Conservation (phyloP, 371 early-diverging fungal species). For the Encephalitozoon intestinalis region DNA sequence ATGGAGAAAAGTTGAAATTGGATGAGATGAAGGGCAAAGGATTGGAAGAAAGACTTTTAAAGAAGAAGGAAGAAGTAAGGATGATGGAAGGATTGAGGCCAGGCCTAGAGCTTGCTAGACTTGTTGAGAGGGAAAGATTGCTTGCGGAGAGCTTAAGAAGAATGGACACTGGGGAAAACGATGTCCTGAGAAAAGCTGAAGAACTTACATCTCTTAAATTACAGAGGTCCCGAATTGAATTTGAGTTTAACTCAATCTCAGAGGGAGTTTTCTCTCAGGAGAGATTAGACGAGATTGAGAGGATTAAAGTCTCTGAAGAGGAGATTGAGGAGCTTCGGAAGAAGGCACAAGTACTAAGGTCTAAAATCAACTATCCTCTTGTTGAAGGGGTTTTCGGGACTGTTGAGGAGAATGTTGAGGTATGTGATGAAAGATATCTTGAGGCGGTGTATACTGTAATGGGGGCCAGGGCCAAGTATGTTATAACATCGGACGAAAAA, state of each 20-base stretch:
- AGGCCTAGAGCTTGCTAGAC: slow-evolving; percentile 61
- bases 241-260: background rate
- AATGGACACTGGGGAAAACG: background rate
- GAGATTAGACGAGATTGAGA: slow-evolving; percentile 16
- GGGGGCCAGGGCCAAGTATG: slow-evolving; percentile 51
- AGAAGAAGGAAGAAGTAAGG: slow-evolving; percentile 32
- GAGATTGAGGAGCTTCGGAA: background rate
- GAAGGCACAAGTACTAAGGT: slow-evolving; percentile 32
- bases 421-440: slow-evolving; percentile 61
- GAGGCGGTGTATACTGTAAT: slow-evolving; percentile 57
- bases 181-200: slow-evolving; percentile 8
- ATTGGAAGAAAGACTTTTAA: slow-evolving; percentile 48
- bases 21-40: slow-evolving; percentile 22
- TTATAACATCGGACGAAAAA: slow-evolving; percentile 79
- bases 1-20: slow-evolving; percentile 32
- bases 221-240: slow-evolving; percentile 20
- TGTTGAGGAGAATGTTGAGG: slow-evolving; percentile 52
- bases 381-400: slow-evolving; percentile 62
- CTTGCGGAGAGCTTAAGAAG: slow-evolving; percentile 23
- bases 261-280: background rate
- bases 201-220: slow-evolving; percentile 29
- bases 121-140: slow-evolving; percentile 43
- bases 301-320: slow-evolving; percentile 7
- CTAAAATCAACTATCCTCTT: slow-evolving; percentile 56
- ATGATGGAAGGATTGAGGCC: slow-evolving; percentile 1